Evolutionary conservation across 345 rosid genomes (phyloP), one percentile per base, ranked within the genome.

Genomic region (Eucalyptus sideroxylon): DNA sequence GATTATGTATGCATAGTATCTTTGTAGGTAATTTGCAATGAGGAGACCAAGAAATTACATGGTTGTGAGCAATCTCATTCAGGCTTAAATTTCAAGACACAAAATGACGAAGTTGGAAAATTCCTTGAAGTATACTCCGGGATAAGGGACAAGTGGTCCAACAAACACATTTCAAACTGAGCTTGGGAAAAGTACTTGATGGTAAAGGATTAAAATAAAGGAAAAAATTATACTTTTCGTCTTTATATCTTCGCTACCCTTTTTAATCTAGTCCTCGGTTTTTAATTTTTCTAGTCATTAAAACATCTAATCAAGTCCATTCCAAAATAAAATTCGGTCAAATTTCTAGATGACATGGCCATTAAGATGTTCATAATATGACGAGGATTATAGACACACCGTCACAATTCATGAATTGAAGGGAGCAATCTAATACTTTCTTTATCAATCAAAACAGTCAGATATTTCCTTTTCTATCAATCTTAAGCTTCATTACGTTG

Each of bases 401-500:
- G 11, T 37, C 44, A 34, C 81, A 15, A 9, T 9, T 16, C 11
- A 11, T 69, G 23, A 31, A 69, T 34, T 69, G 13, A 16, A 9
- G 81, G 7, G 81, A 69, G 81, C 42, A 14, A 8, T 62, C 17
- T 31, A 62, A 30, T 62, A 62, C 17, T 30, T 10, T 62, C 4
- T 15, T 16, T n/a, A 65, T 65, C 40, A 16, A 16, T 65, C 21
- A 8, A 65, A n/a, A 16, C 1, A 65, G 6, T 17, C 4, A 10
- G 5, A 69, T 69, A 34, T 17, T 69, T 69, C 21, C 7, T 31
- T 69, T 34, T 69, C 42, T 31, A 37, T 31, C 81, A 5, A 34
- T 11, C 6, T 69, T 3, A 34, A 34, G 24, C 12, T 16, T 21
- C 42, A 37, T 6, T 5, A 19, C 2, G 0, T 5, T 1, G 44